Evolutionary conservation across 1,139 yeast genomes (phyloP).

Genomic region (Magnusiomyces suaveolens): DNA sequence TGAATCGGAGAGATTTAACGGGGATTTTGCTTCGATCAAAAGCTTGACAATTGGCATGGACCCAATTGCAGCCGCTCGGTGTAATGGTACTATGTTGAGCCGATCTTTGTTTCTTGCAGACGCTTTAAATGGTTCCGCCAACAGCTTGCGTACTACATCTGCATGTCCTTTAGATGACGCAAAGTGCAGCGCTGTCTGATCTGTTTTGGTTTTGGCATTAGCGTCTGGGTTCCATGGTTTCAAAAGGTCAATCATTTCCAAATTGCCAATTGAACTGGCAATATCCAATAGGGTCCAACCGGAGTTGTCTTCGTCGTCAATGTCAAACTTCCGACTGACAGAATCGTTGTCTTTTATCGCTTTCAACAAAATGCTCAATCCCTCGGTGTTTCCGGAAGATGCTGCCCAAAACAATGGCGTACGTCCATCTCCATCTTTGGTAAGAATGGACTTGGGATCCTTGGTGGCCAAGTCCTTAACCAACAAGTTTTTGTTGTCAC

Average conservation of each 20-base stretch:
- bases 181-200: constrained; percentile 66
- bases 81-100: constrained; percentile 57
- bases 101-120: constrained; percentile 58
- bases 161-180: constrained; percentile 63
- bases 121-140: constrained; percentile 41
- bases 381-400: constrained; percentile 47
- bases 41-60: constrained; percentile 44
- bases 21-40: constrained; percentile 45
- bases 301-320: constrained; percentile 64
- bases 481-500: constrained; percentile 43
- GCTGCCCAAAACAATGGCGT: constrained; percentile 89
- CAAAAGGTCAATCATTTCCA: constrained; percentile 40
- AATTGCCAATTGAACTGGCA: constrained; percentile 63
- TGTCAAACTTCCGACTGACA: constrained; percentile 38
- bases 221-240: constrained; percentile 40
- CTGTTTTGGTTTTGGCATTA: constrained; percentile 48
- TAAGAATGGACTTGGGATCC: constrained; percentile 39
- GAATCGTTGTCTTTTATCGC: constrained; percentile 24
- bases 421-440: constrained; percentile 63
- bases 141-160: constrained; percentile 43
- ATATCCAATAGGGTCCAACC: constrained; percentile 90
- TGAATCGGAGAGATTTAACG: constrained; percentile 57
- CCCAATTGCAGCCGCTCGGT: constrained; percentile 79
- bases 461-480: constrained; percentile 42
- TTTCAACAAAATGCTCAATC: constrained; percentile 44